Conservation (phyloP, 2,329 filamentous ascomycete genomes). For the Verticillium dahliae region DNA sequence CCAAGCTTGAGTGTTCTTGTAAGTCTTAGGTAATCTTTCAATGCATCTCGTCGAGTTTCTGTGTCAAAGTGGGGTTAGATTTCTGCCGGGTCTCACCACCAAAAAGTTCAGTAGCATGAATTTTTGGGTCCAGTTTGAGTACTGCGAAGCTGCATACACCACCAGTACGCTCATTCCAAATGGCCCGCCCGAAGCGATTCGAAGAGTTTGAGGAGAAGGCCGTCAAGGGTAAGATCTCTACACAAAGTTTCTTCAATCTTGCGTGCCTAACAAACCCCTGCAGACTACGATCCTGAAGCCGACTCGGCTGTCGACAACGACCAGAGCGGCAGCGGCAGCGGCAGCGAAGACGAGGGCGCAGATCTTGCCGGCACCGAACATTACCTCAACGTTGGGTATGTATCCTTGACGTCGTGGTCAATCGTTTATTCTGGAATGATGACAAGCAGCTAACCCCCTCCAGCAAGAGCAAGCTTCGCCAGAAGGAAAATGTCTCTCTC, state of each 20-base stretch:
- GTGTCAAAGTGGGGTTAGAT: background rate
- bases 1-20: background rate
- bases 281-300: constrained; percentile 13
- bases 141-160: background rate
- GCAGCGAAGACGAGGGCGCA: constrained; percentile 39
- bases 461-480: constrained; percentile 77
- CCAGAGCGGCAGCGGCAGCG: constrained; percentile 38
- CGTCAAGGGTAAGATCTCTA: constrained; percentile 7
- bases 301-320: constrained; percentile 5
- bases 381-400: constrained; percentile 69
- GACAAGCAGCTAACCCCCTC: background rate
- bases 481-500: constrained; percentile 60
- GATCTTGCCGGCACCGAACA: constrained; percentile 71
- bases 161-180: background rate
- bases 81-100: constrained; percentile 12
- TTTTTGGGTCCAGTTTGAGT: constrained; percentile 5
- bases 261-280: background rate
- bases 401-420: background rate
- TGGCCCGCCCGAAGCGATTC: constrained; percentile 2
- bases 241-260: background rate
- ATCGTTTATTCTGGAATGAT: too few species aligned
- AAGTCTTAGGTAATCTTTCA: background rate
- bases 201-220: constrained; percentile 11
- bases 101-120: constrained; percentile 14
- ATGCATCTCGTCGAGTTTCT: background rate